Evolutionary conservation across 2,329 filamentous ascomycete genomes (phyloP), one percentile per base, ranked within the genome.

Genomic region (Sporothrix pallida): DNA sequence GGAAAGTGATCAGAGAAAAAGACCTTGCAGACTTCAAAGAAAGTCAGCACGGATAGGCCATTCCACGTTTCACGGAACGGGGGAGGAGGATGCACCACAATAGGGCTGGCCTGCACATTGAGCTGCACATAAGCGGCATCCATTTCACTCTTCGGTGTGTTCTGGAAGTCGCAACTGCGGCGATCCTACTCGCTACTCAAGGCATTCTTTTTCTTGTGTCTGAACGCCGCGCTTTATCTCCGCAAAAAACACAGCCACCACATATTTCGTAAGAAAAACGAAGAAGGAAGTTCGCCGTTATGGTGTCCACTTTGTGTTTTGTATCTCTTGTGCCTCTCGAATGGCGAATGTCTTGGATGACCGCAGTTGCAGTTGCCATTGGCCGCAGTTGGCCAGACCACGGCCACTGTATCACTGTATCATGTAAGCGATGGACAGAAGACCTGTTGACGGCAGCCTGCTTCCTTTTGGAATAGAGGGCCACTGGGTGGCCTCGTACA

Each of bases 171-270:
- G 62, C 62, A 48, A 26, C 62, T 46, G 62, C n/a, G 42, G 42
- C 42, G 20, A 67, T 67, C 62, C 62, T 48, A 9, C 42, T 67
- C 62, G 42, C 62, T 67, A 48, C 62, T 2, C n/a, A 8, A 15
- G n/a, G 42, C 62, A 26, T 12, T 15, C 10, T 26, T 13, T 46
- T 12, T 56, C 20, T 12, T 8, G 26, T 6, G n/a, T 48, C 42
- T 10, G 15, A 65, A 48, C 12, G 3, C 42, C 62, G n/a, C 7
- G 15, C 1, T 8, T 13, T 65, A 10, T 48, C 62, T 46, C n/a
- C n/a, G 62, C 20, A 23, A 23, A 3, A 37, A 37, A 2, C 26
- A 60, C 26, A 26, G 26, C 56, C 56, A 60, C 56, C 26, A 54
- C 31, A 3, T 23, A 48, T 48, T 48, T 9, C 9, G 52, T 26